Conservation (phyloP, 768 basidiomycete genomes). For the Hebeloma cylindrosporum region DNA sequence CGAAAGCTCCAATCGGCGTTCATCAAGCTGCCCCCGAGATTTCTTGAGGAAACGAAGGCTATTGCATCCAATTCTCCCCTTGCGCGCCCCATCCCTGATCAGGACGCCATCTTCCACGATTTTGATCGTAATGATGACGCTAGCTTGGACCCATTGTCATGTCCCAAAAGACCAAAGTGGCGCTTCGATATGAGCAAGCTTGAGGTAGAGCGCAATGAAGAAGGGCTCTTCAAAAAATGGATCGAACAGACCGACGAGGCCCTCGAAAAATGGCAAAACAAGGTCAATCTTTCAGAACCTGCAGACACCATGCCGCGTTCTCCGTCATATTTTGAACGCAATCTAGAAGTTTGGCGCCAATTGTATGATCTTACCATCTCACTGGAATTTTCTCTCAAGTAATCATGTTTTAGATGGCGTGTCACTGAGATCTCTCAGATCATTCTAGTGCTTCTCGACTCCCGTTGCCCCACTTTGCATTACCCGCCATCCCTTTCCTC, state of each 20-base stretch:
- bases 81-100: conserved; percentile 52
- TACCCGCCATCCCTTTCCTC: conserved; percentile 74
- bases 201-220: conserved; percentile 89
- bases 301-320: conserved; percentile 51
- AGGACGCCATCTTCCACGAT: conserved; percentile 37
- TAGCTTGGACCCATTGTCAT: conserved; percentile 31
- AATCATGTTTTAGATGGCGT: conserved; percentile 66
- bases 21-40: conserved; percentile 55
- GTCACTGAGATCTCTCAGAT: conserved; percentile 91
- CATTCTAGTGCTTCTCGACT: conserved; percentile 84
- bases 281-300: conserved; percentile 9
- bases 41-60: conserved; percentile 58
- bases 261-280: conserved; percentile 51
- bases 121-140: conserved; percentile 18
- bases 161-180: conserved; percentile 84
- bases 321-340: conserved; percentile 83
- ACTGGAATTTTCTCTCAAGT: conserved; percentile 12
- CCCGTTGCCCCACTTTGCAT: conserved; percentile 86
- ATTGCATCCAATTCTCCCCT: conserved; percentile 56
- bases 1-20: conserved; percentile 71
- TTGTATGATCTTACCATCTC: conserved; percentile 49
- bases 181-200: conserved; percentile 81
- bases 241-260: conserved; percentile 59
- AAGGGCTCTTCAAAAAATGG: conserved; percentile 82
- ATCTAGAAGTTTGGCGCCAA: conserved; percentile 94